phyloP scores from a whole-genome alignment of 2,329 filamentous ascomycete species.

The Dactylellina drechsleri region DNA sequence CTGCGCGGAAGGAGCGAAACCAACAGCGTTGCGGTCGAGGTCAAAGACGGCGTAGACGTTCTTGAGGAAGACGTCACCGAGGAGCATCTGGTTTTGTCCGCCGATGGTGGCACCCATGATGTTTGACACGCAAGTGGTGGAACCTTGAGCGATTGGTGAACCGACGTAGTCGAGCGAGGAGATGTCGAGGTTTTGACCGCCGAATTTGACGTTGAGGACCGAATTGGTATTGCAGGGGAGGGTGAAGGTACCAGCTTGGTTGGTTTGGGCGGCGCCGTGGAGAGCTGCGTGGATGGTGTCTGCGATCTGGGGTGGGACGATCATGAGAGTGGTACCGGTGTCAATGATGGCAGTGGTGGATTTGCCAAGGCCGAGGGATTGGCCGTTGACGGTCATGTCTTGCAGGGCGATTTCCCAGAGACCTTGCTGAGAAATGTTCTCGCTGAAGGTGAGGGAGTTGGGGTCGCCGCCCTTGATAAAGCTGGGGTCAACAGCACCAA shows the following conservation, averaged over 20 bases:
- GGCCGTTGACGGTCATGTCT: conserved; percentile 68
- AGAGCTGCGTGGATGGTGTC: conserved; percentile 19
- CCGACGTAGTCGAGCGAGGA: conserved; percentile 16
- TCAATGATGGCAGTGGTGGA: conserved; percentile 65
- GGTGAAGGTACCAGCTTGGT: conserved; percentile 21
- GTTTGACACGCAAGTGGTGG: conserved; percentile 10
- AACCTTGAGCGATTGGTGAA: conserved; percentile 2
- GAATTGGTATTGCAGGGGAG: conserved; percentile 17
- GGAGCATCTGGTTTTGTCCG: conserved; percentile 65
- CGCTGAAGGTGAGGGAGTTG: conserved; percentile 17
- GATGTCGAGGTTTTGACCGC: conserved; percentile 11
- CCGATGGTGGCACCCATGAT: conserved; percentile 16
- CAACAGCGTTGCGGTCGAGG: conserved; percentile 73
- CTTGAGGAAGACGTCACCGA: conserved; percentile 87
- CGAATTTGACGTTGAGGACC: conserved; percentile 16
- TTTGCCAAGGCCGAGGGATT: conserved; percentile 61
- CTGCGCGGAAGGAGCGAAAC: conserved; percentile 60
- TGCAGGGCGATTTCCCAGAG: conserved; percentile 75
- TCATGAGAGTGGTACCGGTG: conserved; percentile 72
- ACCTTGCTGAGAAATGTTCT: conserved; percentile 69
- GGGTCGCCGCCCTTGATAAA: conserved; percentile 69
- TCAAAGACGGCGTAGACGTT: conserved; percentile 91
- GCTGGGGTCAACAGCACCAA: conserved; percentile 73
- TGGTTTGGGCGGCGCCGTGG: conserved; percentile 10
- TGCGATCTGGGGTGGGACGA: conserved; percentile 62